Percentiles rank a stretch among this genome's conserved stretches.
Evolutionary conservation across 2,329 filamentous ascomycete genomes (phyloP).

Genomic region (Penicillium sp.): DNA sequence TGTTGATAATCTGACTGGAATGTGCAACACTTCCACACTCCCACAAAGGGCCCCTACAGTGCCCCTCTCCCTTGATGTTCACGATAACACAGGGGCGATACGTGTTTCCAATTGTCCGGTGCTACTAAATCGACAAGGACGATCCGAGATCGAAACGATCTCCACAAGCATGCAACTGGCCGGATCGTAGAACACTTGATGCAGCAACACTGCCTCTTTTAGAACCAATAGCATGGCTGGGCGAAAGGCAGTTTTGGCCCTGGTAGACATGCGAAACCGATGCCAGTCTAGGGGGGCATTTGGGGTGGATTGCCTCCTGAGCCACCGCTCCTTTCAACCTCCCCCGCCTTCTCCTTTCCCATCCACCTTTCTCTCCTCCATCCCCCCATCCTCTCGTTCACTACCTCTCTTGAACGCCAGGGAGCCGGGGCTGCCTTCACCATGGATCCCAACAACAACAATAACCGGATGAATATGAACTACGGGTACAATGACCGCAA

Average conservation of each 20-base stretch:
- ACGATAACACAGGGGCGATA: background rate
- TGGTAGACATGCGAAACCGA: slow-evolving; percentile 2
- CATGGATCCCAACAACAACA: slow-evolving; percentile 60
- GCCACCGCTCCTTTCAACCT: slow-evolving; percentile 30
- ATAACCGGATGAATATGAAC: slow-evolving; percentile 51
- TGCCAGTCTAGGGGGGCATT: background rate
- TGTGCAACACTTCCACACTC: slow-evolving; percentile 1
- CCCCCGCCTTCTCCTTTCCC: slow-evolving; percentile 18
- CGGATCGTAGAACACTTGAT: too few species aligned
- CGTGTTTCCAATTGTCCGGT: slow-evolving; percentile 2
- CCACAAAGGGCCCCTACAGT: background rate
- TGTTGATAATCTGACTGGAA: slow-evolving; percentile 11
- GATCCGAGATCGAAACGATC: slow-evolving; percentile 6
- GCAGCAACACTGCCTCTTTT: too few species aligned
- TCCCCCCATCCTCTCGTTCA: slow-evolving; percentile 7
- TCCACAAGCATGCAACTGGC: slow-evolving; percentile 3
- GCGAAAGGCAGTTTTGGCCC: too few species aligned
- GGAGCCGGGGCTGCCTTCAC: slow-evolving; percentile 51
- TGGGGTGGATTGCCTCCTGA: slow-evolving; percentile 23
- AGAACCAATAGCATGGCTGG: too few species aligned
- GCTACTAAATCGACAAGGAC: background rate
- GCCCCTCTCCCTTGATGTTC: slow-evolving; percentile 13
- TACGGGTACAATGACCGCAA: slow-evolving; percentile 61
- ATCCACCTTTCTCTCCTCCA: slow-evolving; percentile 6
- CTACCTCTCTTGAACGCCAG: slow-evolving; percentile 4